Evolutionary conservation across 2,329 filamentous ascomycete genomes (phyloP).

Genomic region (Domatiomyces globalis): DNA sequence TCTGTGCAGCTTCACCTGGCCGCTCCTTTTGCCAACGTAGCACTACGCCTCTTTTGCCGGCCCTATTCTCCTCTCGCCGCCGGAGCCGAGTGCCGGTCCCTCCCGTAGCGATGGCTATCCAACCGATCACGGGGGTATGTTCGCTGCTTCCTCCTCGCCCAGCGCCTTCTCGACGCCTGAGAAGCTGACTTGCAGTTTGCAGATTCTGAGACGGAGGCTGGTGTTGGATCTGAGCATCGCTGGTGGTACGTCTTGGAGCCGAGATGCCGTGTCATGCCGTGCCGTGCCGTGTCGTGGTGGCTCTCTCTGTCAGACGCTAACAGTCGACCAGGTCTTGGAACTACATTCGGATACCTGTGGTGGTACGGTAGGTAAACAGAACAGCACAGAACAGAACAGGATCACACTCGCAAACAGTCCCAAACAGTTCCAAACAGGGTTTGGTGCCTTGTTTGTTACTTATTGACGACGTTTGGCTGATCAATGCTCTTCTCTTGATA

Average conservation of each 20-base stretch:
- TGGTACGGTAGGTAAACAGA: slow-evolving; percentile 46
- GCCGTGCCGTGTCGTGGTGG: background rate
- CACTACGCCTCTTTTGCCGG: background rate
- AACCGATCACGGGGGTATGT: slow-evolving; percentile 35
- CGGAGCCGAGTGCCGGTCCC: slow-evolving; percentile 12
- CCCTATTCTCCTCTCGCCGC: slow-evolving; percentile 2
- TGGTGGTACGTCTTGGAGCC: slow-evolving; percentile 39
- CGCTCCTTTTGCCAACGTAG: slow-evolving; percentile 4
- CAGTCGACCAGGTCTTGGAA: slow-evolving; percentile 34
- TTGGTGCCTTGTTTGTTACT: background rate
- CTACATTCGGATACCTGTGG: slow-evolving; percentile 49
- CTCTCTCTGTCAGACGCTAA: background rate
- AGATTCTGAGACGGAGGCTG: slow-evolving; percentile 53
- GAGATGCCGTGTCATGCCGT: background rate
- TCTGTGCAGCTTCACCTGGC: slow-evolving; percentile 13
- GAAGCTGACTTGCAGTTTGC: slow-evolving; percentile 11
- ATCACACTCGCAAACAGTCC: too few relatives aligned
- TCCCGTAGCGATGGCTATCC: slow-evolving; percentile 28
- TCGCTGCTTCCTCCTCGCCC: slow-evolving; percentile 12
- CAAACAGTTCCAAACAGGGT: too few relatives aligned
- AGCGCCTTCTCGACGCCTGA: slow-evolving; percentile 14
- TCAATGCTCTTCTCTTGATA: slow-evolving; percentile 1
- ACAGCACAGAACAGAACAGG: background rate
- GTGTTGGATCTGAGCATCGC: slow-evolving; percentile 54
- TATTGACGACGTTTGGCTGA: background rate